Base-by-base conservation (phyloP, 1,139 yeast species). In the Protomyces gravidus region DNA sequence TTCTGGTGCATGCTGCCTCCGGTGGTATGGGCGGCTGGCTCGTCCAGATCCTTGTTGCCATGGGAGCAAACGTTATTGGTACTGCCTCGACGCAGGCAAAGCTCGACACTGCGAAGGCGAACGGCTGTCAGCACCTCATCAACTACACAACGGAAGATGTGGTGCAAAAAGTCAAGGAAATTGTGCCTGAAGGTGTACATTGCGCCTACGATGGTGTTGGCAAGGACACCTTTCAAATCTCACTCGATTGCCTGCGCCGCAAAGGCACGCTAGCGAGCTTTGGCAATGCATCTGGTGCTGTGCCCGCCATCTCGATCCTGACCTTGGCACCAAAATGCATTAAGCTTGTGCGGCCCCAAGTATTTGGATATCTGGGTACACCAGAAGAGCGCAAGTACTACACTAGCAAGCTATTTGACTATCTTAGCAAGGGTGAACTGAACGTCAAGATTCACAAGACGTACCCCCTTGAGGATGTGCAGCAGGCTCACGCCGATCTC, bases 1-100 rank as follows among this genome's bases (percentile, higher is more conserved):
- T 85, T 45, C 76, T 89, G 58, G 83, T 88, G 36, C 89, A 90
- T 77, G 97, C 97, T 1, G 96, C 96, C 17, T 96, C 96, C 17
- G 97, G 97, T 55, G 96, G 97, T 61, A 92, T 87, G 55, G 97
- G 97, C 1, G 77, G 80, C 58, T 66, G 87, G 15, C 72, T 88
- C 59, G 77, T 78, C 48, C 96, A 89, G 72, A 73, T 89, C 71
- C 74, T 84, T 57, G 70, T 77, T 33, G 72, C 72, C 27, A 75
- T 75, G 56, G 95, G 95, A 26, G 96, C 89, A 2, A 83, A 80
- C 63, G 90, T 84, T 52, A 89, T 90, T 73, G 96, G 94, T 2
- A 76, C 87, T 45, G 92, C 95, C 2, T 87, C 96, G 1, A 77
- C 88, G 9, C 79, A 78, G 9, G 95, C 80, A 60, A 74, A 74